Evolutionary conservation across 768 basidiomycete species (phyloP), one percentile per base, ranked within the genome.

Genomic region (Hirschioporus abietinus): DNA sequence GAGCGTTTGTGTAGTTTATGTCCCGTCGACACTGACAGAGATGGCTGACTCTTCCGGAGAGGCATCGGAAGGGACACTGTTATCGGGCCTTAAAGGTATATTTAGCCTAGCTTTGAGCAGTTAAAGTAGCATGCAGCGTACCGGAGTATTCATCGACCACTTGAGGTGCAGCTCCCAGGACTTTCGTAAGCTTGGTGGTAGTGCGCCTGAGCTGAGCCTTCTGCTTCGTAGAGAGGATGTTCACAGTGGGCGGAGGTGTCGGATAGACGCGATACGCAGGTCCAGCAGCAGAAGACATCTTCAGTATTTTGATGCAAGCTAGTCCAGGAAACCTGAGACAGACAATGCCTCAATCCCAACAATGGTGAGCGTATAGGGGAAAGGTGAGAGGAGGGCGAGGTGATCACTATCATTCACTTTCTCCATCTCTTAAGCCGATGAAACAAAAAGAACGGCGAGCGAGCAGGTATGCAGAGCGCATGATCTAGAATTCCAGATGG

Each of bases 111-210:
- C 72, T 64, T 64, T 8, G 7, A 4, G 4, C 6, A 0, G 12
- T 7, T 9, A 30, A 59, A 2, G 35, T 8, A 12, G 63, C 34
- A 35, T 66, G 35, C 30, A 66, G 67, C 27, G 64, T 59, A 30
- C 67, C 60, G 24, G 58, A 42, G 17, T 69, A 58, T 1, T 65
- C 70, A 26, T 89, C 87, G 12, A 85, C 68, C 35, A 88, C 76
- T 66, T 82, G 85, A n/a, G 88, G 88, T 18, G 86, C 83, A 23
- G 80, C 77, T 15, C 88, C 88, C 12, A 89, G 76, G 12, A 89
- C 74, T 60, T 84, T 82, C 24, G 82, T 82, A 24, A 90, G 80
- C 76, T 88, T 89, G 70, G 81, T 84, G 24, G 86, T 82, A 26
- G 83, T 82, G 30, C 86, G 84, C 34, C 86, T 71, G 25, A 89